These are phyloP conservation scores for Rhynchosporium graminicola DNA, from an alignment of 2,329 filamentous ascomycete species.

Conservation along the genomic window DNA sequence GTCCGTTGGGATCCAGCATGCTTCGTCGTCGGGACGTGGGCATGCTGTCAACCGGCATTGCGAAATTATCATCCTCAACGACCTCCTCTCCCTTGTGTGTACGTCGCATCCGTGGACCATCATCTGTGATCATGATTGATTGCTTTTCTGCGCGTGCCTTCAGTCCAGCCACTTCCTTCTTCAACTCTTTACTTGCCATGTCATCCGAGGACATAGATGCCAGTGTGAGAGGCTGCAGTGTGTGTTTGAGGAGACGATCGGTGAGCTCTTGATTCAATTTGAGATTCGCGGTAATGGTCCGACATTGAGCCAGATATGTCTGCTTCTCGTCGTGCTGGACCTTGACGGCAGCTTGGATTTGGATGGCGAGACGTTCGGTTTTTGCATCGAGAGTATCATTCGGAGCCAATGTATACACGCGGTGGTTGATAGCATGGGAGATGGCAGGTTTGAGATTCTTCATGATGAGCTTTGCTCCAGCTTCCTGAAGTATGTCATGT, in stretches of 20 bases:
- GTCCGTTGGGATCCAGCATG: constrained; percentile 42
- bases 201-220: constrained; percentile 89
- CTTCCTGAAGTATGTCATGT: constrained; percentile 60
- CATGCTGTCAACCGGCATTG: constrained; percentile 41
- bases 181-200: constrained; percentile 88
- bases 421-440: constrained; percentile 64
- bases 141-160: constrained; percentile 79
- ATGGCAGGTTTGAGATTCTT: constrained; percentile 70
- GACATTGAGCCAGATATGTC: constrained; percentile 64
- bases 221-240: constrained; percentile 71
- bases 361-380: constrained; percentile 70
- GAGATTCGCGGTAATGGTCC: constrained; percentile 80
- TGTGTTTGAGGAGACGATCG: constrained; percentile 71
- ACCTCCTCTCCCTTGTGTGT: constrained; percentile 96
- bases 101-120: constrained; percentile 74
- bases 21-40: constrained; percentile 42
- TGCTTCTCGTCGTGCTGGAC: constrained; percentile 55
- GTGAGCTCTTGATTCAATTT: constrained; percentile 84
- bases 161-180: constrained; percentile 74
- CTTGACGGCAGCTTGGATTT: constrained; percentile 74
- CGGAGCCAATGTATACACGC: constrained; percentile 61
- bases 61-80: constrained; percentile 69
- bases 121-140: constrained; percentile 76
- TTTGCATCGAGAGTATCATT: constrained; percentile 64
- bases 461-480: constrained; percentile 68